These are phyloP conservation scores for Talaromyces liani DNA, from an alignment of 495 filamentous ascomycete genomes.

Conservation along the genomic window DNA sequence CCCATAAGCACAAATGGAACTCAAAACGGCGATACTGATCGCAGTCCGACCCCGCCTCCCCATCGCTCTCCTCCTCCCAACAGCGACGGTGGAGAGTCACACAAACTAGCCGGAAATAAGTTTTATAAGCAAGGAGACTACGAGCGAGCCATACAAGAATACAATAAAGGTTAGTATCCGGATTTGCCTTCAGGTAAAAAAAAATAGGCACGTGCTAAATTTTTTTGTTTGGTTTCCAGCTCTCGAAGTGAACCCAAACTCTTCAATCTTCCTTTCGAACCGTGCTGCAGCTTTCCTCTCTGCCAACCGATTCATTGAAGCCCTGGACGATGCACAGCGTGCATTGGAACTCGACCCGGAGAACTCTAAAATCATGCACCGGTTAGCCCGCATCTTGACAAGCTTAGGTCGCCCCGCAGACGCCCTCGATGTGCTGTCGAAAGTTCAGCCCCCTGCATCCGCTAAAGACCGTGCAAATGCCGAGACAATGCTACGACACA, in stretches of 20 bases:
- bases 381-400: slow-evolving; percentile 82
- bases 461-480: slow-evolving; percentile 75
- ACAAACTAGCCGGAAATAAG: slow-evolving; percentile 90
- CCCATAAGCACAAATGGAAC: slow-evolving; percentile 44
- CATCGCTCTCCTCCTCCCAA: slow-evolving; percentile 56
- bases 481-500: slow-evolving; percentile 73
- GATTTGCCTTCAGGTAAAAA: background rate
- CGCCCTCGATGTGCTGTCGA: slow-evolving; percentile 69
- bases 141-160: slow-evolving; percentile 76
- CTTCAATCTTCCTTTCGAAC: slow-evolving; percentile 89
- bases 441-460: slow-evolving; percentile 58
- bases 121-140: slow-evolving; percentile 93
- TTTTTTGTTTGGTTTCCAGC: slow-evolving; percentile 42
- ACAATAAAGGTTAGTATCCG: slow-evolving; percentile 71
- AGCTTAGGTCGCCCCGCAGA: slow-evolving; percentile 77
- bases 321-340: slow-evolving; percentile 74
- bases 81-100: slow-evolving; percentile 51
- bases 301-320: slow-evolving; percentile 64
- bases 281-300: slow-evolving; percentile 90
- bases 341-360: slow-evolving; percentile 74
- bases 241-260: slow-evolving; percentile 59
- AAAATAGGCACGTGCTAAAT: slow-evolving; percentile 1
- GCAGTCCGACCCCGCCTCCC: slow-evolving; percentile 71
- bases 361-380: slow-evolving; percentile 80
- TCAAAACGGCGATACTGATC: slow-evolving; percentile 42